Evolutionary conservation across 2,329 filamentous ascomycete species (phyloP), one percentile per base, ranked within the genome.

Genomic region (Sclerotinia trifoliorum): DNA sequence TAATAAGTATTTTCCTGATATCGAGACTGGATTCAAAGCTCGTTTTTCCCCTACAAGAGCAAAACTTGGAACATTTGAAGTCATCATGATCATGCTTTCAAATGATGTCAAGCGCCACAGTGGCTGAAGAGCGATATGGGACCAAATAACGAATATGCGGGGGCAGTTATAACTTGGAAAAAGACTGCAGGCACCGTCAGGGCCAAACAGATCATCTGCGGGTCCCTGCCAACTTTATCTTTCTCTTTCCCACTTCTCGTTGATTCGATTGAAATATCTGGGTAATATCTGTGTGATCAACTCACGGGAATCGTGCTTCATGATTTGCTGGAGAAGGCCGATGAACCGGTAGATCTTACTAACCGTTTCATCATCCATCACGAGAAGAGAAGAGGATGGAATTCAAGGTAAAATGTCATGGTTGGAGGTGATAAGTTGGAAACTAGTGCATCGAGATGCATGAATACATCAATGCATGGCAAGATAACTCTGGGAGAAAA

Each of bases 31-130:
- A 42, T 42, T 42, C 39, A 42, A 42, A 42, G 5, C 39, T 42
- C 39, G 15, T 42, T 42, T 42, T 42, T 5, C 5, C 15, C 5
- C 5, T 13, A 42, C 13, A 42, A 42, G 13, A 13, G 17, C 15
- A 42, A 42, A 42, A 42, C 39, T 42, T 17, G 39, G 15, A 42
- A 42, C 35, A 39, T 39, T 39, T 39, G 35, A 42, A 24, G n/a
- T 32, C 19, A 35, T 55, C 54, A 56, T 42, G 32, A 56, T 56
- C 32, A 39, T 21, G 44, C 57, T 61, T 35, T 21, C 29, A 35
- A 51, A 62, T 51, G 46, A 62, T 62, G 60, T 62, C 60, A 62
- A 39, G 13, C 46, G 60, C 60, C 60, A 62, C 60, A 51, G 60
- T 62, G 60, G 60, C 60, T 35, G 54, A 56, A 56, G 29, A 15